Base-by-base conservation (phyloP, 2,329 filamentous ascomycete species). In the Aspergillus eucalypticola region DNA sequence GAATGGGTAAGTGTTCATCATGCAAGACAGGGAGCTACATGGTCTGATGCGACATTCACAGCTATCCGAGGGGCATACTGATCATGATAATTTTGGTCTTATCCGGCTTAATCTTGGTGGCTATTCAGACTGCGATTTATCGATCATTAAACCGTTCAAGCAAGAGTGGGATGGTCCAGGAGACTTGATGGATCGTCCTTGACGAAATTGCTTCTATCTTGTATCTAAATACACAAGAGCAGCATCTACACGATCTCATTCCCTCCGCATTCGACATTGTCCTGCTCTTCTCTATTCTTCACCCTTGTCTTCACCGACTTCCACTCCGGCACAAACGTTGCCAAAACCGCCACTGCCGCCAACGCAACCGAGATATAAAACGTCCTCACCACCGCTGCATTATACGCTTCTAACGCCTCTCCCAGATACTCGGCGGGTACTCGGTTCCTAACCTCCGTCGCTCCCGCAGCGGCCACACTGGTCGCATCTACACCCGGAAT, bases 61-160 rank as follows among this genome's bases (percentile, higher is more conserved):
- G 76, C 35, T 83, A 84, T 61, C 70, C 75, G 1, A 78, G 69
- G 6, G 81, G 81, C 0, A 64, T 83, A 15, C 62, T 76, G 3
- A 80, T 74, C 0, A 80, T 82, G 76, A 82, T 81, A 41, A 73
- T 75, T 6, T 76, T 83, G 72, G 77, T 80, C 0, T 63, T 73
- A 0, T 59, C 76, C 0, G 81, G 81, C 0, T 75, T 82, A 38
- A 38, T 72, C 0, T 76, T 79, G 48, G 76, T 78, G 0, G 62
- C 67, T 0, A n/a, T 79, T 0, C 81, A 83, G 35, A 55, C 27
- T 17, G 8, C 21, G 3, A 38, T 46, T 2, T 55, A 55, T n/a
- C 25, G 17, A 10, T 10, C 17, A 13, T 3, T 10, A 2, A 50
- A 32, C 3, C 46, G 46, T 3, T 32, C n/a, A 11, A 35, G 32